A percentile compares a stretch with the other conserved stretches of the same genome.
phyloP scores from a whole-genome alignment of 352 stramenopile species.

The Phytopythium helicoides region DNA sequence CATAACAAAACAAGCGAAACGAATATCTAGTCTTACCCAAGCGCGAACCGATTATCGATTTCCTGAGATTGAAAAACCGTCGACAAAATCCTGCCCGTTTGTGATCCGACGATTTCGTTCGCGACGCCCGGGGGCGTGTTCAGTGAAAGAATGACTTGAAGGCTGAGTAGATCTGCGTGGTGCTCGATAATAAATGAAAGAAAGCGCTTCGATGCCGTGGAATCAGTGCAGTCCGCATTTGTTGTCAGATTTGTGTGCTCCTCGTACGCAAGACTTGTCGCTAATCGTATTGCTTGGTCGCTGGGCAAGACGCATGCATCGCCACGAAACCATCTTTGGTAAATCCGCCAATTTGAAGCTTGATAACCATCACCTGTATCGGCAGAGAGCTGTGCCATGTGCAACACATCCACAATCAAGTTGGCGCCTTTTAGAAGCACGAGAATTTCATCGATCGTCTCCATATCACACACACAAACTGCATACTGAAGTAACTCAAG shows the following conservation, averaged over 20 bases:
- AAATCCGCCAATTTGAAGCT: constrained; percentile 26
- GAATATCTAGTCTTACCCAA: no score
- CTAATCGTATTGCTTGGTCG: constrained; percentile 52
- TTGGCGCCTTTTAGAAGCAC: constrained; percentile 56
- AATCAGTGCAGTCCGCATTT: constrained; percentile 23
- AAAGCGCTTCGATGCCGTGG: constrained; percentile 58
- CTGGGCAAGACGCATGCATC: constrained; percentile 47
- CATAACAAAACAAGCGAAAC: neutral
- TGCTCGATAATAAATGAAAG: constrained; percentile 71
- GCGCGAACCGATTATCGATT: constrained; percentile 68
- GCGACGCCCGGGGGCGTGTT: constrained; percentile 52
- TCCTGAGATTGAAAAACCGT: constrained; percentile 67
- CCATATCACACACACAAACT: constrained; percentile 55
- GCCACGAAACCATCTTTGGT: constrained; percentile 57
- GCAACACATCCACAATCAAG: constrained; percentile 50
- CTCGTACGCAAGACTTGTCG: constrained; percentile 53
- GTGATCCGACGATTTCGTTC: constrained; percentile 34
- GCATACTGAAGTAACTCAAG: constrained; percentile 60
- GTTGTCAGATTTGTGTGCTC: constrained; percentile 44
- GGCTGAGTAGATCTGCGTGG: constrained; percentile 55
- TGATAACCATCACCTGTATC: neutral
- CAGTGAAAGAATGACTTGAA: constrained; percentile 68
- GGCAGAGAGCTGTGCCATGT: constrained; percentile 35
- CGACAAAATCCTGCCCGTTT: constrained; percentile 57
- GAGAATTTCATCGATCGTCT: constrained; percentile 58